Percentiles rank a stretch among this genome's conserved stretches.
These are phyloP conservation scores for Debaryomyces hansenii DNA, from an alignment of 805 yeast genomes.

Conservation along the genomic window DNA sequence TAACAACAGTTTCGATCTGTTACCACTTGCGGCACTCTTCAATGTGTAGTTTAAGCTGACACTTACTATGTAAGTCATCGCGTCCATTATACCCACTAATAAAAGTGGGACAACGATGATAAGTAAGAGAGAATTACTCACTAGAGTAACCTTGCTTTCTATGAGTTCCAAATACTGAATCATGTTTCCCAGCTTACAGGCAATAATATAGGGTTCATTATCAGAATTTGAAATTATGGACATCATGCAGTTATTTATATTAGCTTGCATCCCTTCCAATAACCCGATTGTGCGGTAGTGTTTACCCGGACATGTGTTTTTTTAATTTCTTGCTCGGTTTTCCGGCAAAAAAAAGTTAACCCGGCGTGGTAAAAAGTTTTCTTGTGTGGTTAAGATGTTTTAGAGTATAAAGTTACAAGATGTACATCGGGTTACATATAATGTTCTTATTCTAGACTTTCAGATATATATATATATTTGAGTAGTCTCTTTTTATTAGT, in stretches of 20 bases:
- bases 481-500: too few relatives aligned
- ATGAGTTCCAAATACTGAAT: slow-evolving; percentile 1
- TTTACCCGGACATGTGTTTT: background rate
- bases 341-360: background rate
- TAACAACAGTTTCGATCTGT: background rate
- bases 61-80: background rate
- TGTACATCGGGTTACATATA: too few relatives aligned
- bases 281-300: background rate
- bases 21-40: background rate
- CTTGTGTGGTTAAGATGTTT: too few relatives aligned
- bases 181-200: background rate
- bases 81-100: background rate
- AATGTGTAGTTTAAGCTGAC: background rate
- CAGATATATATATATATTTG: too few relatives aligned
- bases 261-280: background rate
- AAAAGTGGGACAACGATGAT: background rate
- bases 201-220: too few relatives aligned
- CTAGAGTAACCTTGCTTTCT: background rate
- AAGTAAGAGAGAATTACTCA: background rate
- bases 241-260: background rate
- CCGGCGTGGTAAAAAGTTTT: background rate
- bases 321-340: background rate
- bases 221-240: too few relatives aligned
- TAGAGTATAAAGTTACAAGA: too few relatives aligned
- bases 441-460: too few relatives aligned